A percentile compares a stretch with the other conserved stretches of the same genome.
These are phyloP conservation scores for Acanthamoeba sp. DNA, from an alignment of 208 protist species.

Conservation along the genomic window DNA sequence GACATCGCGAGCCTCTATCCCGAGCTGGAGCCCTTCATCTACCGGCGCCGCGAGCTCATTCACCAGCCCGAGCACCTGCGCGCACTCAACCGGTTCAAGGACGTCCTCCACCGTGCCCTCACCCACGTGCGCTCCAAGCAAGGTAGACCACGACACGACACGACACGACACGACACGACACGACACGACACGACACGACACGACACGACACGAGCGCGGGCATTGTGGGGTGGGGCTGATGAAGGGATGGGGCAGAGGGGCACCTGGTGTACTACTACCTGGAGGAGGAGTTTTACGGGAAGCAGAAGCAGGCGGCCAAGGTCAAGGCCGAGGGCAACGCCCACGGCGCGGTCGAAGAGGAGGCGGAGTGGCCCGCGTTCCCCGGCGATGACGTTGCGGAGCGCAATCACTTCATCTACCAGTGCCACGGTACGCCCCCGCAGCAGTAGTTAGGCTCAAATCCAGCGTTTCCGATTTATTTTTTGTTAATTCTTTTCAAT, in stretches of 20 bases:
- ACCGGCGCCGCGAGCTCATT: background rate
- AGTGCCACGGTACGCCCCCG: slow-evolving; percentile 28
- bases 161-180: too few relatives aligned
- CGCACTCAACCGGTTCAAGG: background rate
- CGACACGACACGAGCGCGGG: too few relatives aligned
- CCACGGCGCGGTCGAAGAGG: background rate
- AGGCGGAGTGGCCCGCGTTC: background rate
- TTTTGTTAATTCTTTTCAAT: too few relatives aligned
- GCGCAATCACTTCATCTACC: slow-evolving; percentile 46
- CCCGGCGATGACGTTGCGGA: slow-evolving; percentile 2
- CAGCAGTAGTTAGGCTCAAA: too few relatives aligned
- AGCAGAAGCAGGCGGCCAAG: background rate
- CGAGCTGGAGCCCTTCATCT: slow-evolving; percentile 34
- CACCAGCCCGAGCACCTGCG: background rate
- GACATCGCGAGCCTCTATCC: slow-evolving; percentile 24
- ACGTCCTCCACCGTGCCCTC: background rate
- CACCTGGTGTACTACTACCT: background rate
- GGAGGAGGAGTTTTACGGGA: background rate
- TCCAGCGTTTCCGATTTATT: too few relatives aligned
- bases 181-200: too few relatives aligned
- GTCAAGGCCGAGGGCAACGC: background rate
- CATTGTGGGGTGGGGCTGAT: too few relatives aligned
- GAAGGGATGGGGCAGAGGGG: background rate
- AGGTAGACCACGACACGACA: too few relatives aligned
- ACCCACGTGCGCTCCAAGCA: slow-evolving; percentile 7